Percentiles rank a stretch among this genome's conserved stretches.
phyloP scores from a whole-genome alignment of 1,139 yeast genomes.

The Candida anutae region DNA sequence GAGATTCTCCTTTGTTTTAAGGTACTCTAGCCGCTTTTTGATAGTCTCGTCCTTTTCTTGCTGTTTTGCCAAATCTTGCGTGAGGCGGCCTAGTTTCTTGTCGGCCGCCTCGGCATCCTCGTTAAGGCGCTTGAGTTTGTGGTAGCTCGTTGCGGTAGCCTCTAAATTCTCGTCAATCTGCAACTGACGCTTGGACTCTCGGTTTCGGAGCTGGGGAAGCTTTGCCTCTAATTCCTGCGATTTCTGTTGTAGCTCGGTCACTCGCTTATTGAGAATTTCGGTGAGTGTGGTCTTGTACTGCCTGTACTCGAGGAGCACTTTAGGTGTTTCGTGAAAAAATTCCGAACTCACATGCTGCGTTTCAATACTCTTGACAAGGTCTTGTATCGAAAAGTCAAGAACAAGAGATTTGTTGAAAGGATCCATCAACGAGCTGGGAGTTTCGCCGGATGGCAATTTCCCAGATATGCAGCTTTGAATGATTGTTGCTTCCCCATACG shows the following conservation, averaged over 20 bases:
- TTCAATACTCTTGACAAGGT: conserved; percentile 16
- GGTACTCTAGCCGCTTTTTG: conserved; percentile 11
- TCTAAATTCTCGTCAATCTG: conserved; percentile 43
- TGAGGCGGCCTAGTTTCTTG: conserved; percentile 39
- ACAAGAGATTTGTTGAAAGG: conserved; percentile 16
- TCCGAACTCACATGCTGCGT: conserved; percentile 6
- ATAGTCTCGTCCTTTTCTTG: conserved; percentile 12
- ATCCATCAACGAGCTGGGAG: conserved; percentile 7
- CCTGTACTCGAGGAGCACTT: conserved; percentile 25
- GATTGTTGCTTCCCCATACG: conserved; percentile 24
- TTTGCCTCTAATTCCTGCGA: conserved; percentile 13
- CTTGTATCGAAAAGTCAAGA: conserved; percentile 17
- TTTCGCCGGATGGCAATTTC: not conserved
- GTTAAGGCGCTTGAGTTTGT: conserved; percentile 38
- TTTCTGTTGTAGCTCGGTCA: conserved; percentile 20
- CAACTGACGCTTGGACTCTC: conserved; percentile 45
- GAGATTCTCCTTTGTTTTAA: conserved; percentile 6
- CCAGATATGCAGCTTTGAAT: conserved; percentile 20
- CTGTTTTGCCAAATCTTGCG: conserved; percentile 19
- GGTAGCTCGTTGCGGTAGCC: conserved; percentile 41
- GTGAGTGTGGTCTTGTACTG: conserved; percentile 29
- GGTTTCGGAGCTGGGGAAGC: conserved; percentile 25
- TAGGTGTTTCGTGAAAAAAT: conserved; percentile 1
- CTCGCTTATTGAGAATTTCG: conserved; percentile 28
- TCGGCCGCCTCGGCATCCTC: conserved; percentile 42